Conservation (phyloP, 805 yeast genomes). For the Yamadazyma tumulicola region DNA sequence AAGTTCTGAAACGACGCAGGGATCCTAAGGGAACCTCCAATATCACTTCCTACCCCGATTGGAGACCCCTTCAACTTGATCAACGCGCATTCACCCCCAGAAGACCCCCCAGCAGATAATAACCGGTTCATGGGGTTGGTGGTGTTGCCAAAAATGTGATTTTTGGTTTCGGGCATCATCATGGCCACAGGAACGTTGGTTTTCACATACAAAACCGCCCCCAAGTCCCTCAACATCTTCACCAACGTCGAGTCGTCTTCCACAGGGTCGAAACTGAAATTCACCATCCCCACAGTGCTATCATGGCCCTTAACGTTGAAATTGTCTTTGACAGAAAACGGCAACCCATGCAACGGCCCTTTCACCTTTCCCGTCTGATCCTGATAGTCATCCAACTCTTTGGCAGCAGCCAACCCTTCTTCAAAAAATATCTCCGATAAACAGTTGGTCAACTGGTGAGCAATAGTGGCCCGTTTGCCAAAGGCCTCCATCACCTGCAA, state of each 20-base stretch:
- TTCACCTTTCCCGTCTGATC: conserved; percentile 43
- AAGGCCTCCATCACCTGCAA: conserved; percentile 38
- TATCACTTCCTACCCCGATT: conserved; percentile 40
- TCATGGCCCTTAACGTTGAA: conserved; percentile 37
- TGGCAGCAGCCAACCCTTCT: conserved; percentile 56
- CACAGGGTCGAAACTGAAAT: conserved; percentile 19
- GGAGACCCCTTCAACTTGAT: conserved; percentile 39
- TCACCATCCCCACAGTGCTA: conserved; percentile 35
- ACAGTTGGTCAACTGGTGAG: conserved; percentile 44
- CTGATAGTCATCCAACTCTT: conserved; percentile 49
- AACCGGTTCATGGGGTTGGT: conserved; percentile 35
- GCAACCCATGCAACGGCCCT: conserved; percentile 68
- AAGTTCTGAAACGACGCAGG: conserved; percentile 43
- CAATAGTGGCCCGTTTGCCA: conserved; percentile 40
- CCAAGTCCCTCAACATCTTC: conserved; percentile 32
- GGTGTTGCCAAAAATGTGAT: conserved; percentile 36
- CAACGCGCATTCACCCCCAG: conserved; percentile 44
- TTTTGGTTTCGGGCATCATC: conserved; percentile 42
- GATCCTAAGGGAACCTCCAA: conserved; percentile 42
- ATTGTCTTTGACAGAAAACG: conserved; percentile 57
- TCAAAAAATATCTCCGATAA: conserved; percentile 48
- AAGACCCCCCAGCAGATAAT: conserved; percentile 41
- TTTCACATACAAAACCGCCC: conserved; percentile 43
- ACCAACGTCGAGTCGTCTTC: conserved; percentile 23
- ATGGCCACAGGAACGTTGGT: conserved; percentile 43